Percentiles rank a stretch among this genome's conserved stretches.
These are phyloP conservation scores for Canna indica DNA, from an alignment of 176 grass and related monocot genomes.

Conservation along the genomic window DNA sequence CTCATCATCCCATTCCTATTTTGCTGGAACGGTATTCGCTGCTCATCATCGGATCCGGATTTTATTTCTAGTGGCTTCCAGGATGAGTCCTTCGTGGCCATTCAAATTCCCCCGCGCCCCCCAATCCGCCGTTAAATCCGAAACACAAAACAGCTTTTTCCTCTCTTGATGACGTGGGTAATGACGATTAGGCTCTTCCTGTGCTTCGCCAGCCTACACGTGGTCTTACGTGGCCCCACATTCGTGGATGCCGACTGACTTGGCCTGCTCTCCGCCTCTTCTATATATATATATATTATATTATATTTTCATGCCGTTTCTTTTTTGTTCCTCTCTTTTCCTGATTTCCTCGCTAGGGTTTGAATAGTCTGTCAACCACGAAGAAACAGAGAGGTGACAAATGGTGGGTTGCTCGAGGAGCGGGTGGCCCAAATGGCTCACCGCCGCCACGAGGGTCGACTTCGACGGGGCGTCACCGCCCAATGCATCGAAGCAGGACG, in stretches of 20 bases:
- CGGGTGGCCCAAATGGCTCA: conserved; percentile 61
- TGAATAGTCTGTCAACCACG: background rate
- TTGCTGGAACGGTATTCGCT: too few relatives aligned
- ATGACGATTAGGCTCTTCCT: background rate
- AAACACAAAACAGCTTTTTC: too few relatives aligned
- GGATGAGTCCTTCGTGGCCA: too few relatives aligned
- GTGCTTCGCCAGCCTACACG: too few relatives aligned
- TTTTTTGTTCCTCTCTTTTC: background rate
- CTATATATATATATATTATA: background rate
- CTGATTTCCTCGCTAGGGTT: background rate
- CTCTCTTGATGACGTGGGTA: background rate
- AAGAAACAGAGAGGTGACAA: background rate
- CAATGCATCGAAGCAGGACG: background rate
- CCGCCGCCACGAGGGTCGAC: conserved; percentile 68
- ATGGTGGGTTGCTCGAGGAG: conserved; percentile 26
- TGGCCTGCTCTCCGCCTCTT: background rate
- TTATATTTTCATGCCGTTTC: background rate
- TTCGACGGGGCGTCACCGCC: conserved; percentile 28
- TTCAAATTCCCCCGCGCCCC: too few relatives aligned
- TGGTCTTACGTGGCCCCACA: too few relatives aligned
- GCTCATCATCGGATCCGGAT: too few relatives aligned
- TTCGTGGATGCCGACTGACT: too few relatives aligned
- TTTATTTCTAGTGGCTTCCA: too few relatives aligned
- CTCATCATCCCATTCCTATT: too few relatives aligned
- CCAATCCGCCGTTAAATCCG: too few relatives aligned